phyloP scores from a whole-genome alignment of 805 yeast species.

The Wickerhamomyces tratensis region DNA sequence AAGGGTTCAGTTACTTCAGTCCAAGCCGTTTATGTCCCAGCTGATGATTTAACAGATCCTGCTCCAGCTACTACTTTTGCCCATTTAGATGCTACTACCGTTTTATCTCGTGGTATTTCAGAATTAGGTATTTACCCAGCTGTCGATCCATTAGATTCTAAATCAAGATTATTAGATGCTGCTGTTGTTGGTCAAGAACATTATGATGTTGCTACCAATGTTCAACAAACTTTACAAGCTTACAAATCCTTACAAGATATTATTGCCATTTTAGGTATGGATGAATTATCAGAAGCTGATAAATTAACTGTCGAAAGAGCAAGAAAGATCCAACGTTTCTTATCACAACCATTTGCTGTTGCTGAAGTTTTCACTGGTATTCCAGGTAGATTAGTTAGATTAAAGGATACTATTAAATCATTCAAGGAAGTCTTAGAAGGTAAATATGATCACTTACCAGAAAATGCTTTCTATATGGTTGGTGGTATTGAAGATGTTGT shows the following conservation, averaged over 20 bases:
- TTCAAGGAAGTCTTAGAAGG: conserved; percentile 97
- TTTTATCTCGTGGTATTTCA: conserved; percentile 98
- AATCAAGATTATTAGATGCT: conserved; percentile 96
- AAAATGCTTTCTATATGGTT: conserved; percentile 99
- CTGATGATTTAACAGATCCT: conserved; percentile 99
- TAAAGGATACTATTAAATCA: conserved; percentile 88
- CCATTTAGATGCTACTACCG: conserved; percentile 99
- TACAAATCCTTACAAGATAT: conserved; percentile 99
- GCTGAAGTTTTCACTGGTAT: conserved; percentile 99
- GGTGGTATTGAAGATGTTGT: conserved; percentile 99
- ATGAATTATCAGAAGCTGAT: conserved; percentile 97
- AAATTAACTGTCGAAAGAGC: conserved; percentile 99
- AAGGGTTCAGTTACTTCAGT: conserved; percentile 99
- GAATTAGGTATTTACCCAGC: conserved; percentile 99
- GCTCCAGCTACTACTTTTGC: conserved; percentile 99
- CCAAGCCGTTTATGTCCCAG: conserved; percentile 99
- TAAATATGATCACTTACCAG: conserved; percentile 98
- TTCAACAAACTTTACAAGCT: conserved; percentile 98
- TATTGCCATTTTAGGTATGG: conserved; percentile 99
- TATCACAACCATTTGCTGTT: conserved; percentile 99
- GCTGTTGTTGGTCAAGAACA: conserved; percentile 98
- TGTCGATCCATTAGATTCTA: conserved; percentile 99
- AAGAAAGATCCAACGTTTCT: conserved; percentile 99
- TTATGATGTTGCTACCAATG: conserved; percentile 88
- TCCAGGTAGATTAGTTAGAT: conserved; percentile 94